Base-by-base conservation (phyloP, 345 rosid genomes). In the Rubroshorea leprosula region DNA sequence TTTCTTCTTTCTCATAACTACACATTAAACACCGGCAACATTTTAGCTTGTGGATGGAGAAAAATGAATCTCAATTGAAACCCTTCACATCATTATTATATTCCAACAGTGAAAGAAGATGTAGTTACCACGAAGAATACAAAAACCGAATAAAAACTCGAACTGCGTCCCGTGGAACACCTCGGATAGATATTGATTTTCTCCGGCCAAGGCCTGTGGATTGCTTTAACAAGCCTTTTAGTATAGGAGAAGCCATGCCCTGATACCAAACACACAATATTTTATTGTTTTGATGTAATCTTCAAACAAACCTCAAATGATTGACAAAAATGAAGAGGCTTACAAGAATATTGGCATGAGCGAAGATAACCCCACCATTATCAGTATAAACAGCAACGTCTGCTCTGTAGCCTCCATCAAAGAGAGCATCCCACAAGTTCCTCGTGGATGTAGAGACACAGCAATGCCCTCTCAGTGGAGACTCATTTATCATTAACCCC, bases 241-340 rank as follows among this genome's bases (percentile, higher is more conserved):
- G 77, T 51, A 79, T 90, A 41, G 77, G 72, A 59, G 96, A 89
- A 58, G 95, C 95, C 76, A 73, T 80, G 45, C 95, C 90, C 98
- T 92, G 70, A 55, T 16, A 52, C 12, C 17, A 54, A 39, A 44
- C 31, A 51, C 54, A 26, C 27, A 44, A 52, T 48, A 25, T 47
- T 14, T 8, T 23, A 14, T 6, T 5, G 29, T 43, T 43, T 7
- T 31, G 20, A 17, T 9, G 4, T 39, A 15, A 13, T 55, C 10
- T 12, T 2, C 11, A 44, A 44, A 49, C 26, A 49, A 16, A 13
- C 3, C 11, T 46, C 27, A 4, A 14, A 21, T 14, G 47, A 11
- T 54, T 19, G 10, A 3, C 19, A 8, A 60, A 49, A 27, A 39
- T 13, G 11, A 25, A 20, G 35, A n/a, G 62, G 62, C 82, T 82